phyloP scores from a whole-genome alignment of 139 green algal species.

The Chlamydomonas eustigma region DNA sequence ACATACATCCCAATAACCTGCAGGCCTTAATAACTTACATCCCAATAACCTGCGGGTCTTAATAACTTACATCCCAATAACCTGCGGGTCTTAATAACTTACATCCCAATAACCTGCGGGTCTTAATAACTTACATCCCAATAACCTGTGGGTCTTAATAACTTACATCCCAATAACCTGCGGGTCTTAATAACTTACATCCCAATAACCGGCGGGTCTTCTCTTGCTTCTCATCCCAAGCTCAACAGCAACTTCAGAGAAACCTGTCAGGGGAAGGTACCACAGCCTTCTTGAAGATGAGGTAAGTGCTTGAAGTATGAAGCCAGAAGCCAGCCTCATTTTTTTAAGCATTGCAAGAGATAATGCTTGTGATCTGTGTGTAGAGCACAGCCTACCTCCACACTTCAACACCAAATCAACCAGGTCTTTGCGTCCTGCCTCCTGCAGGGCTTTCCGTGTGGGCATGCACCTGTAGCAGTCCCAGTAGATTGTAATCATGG shows the following conservation, averaged over 20 bases:
- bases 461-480: constrained; percentile 1
- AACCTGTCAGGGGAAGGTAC: background rate
- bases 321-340: background rate
- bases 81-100: no score
- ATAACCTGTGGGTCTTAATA: no score
- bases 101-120: no score
- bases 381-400: constrained; percentile 1
- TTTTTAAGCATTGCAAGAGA: background rate
- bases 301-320: background rate
- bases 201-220: constrained; percentile 3
- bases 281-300: background rate
- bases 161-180: no score
- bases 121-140: no score
- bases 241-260: constrained; percentile 12
- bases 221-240: constrained; percentile 2
- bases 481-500: background rate
- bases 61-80: no score
- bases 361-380: background rate
- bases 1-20: no score
- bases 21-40: no score
- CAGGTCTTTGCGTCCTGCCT: background rate
- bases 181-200: no score
- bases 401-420: constrained; percentile 12
- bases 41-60: no score
- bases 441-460: background rate